Evolutionary conservation across 2,329 filamentous ascomycete genomes (phyloP).

Genomic region (Penicillium sp.): DNA sequence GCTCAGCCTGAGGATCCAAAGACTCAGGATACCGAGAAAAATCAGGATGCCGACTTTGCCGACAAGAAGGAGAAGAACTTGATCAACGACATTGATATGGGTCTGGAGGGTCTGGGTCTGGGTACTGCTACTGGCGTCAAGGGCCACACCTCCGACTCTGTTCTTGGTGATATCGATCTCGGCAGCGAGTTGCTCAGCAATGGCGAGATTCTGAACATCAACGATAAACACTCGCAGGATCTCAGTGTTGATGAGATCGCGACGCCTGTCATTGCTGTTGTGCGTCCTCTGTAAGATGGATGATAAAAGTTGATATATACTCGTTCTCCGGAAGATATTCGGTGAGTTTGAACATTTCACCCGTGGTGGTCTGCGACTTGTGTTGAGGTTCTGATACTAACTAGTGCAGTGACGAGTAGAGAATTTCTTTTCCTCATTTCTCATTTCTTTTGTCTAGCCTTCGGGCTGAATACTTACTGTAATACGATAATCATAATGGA

Average conservation of each 20-base stretch:
- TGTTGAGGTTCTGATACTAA: no score
- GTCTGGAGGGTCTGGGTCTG: neutral
- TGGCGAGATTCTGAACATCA: neutral
- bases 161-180: no score
- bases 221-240: neutral
- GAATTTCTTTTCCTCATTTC: neutral
- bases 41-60: neutral
- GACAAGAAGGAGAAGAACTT: neutral
- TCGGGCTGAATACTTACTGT: neutral
- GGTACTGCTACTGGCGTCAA: neutral
- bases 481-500: conserved; percentile 1
- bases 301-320: neutral
- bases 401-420: no score
- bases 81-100: neutral
- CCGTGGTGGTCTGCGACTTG: no score
- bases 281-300: neutral
- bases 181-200: neutral
- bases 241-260: neutral
- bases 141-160: conserved; percentile 2
- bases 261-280: neutral
- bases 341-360: no score
- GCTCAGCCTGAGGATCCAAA: neutral
- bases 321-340: neutral
- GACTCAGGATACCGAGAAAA: neutral
- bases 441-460: neutral